A percentile compares a stretch with the other conserved stretches of the same genome.
These are phyloP conservation scores for Odonthalia washingtoniensis DNA, from an alignment of 31 red algal species.

Conservation along the genomic window DNA sequence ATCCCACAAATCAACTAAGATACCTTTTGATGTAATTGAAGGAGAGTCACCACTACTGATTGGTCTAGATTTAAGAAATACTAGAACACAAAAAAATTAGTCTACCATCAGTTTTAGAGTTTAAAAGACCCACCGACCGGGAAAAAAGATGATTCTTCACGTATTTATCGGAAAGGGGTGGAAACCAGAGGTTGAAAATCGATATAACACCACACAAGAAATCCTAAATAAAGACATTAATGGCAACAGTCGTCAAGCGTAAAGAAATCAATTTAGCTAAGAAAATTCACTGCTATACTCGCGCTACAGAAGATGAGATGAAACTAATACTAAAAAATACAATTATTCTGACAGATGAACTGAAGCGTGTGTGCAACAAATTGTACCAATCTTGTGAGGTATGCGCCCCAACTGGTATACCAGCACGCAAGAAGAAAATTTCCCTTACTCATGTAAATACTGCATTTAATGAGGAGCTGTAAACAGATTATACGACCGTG, in stretches of 20 bases:
- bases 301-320: not conserved
- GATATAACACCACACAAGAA: not conserved
- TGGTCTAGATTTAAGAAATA: not conserved
- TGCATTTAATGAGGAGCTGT: not conserved
- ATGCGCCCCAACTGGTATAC: not conserved
- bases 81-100: not conserved
- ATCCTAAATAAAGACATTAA: not conserved
- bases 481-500: constrained; percentile 2
- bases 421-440: not conserved
- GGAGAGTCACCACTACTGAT: constrained; percentile 18
- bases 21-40: constrained; percentile 22
- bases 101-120: not conserved
- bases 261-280: not conserved
- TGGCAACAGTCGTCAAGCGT: not conserved
- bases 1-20: not conserved
- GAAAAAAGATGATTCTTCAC: not conserved
- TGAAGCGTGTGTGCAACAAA: not conserved
- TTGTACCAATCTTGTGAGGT: not conserved
- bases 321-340: not conserved
- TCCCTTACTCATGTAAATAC: constrained; percentile 4
- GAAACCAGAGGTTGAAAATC: not conserved
- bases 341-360: not conserved
- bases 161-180: not conserved
- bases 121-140: not conserved
- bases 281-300: not conserved